Conservation (phyloP, 1,139 yeast genomes). For the Tardiomyces blankii region DNA sequence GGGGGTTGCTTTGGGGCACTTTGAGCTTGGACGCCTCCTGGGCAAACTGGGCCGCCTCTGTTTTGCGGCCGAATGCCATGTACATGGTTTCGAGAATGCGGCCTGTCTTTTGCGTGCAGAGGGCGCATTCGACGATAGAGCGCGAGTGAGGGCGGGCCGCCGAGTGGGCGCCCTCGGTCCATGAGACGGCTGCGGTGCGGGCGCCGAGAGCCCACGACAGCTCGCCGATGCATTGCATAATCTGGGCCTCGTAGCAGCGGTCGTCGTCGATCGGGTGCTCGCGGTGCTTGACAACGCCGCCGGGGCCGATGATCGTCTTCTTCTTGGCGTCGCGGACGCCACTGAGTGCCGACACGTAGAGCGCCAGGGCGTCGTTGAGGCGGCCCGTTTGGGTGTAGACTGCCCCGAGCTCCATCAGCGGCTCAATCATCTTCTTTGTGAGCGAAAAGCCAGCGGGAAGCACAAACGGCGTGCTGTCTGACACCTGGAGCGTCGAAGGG, state of each 20-base stretch:
- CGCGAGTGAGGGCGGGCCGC: conserved; percentile 24
- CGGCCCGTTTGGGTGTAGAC: conserved; percentile 17
- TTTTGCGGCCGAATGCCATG: conserved; percentile 22
- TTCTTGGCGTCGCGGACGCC: conserved; percentile 10
- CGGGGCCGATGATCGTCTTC: conserved; percentile 6
- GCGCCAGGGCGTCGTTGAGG: conserved; percentile 20
- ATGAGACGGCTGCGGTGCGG: conserved; percentile 43
- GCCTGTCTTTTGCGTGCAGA: conserved; percentile 30
- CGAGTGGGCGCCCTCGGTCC: conserved; percentile 47
- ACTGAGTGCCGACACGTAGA: conserved; percentile 22
- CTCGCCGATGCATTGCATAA: conserved; percentile 41
- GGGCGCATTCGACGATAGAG: conserved; percentile 29
- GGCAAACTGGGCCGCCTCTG: conserved; percentile 21
- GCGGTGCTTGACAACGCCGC: conserved; percentile 6
- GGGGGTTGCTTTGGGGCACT: neutral
- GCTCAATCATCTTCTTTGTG: neutral
- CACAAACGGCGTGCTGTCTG: neutral
- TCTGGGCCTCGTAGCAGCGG: conserved; percentile 4
- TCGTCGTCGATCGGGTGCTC: conserved; percentile 24
- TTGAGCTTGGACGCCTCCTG: neutral
- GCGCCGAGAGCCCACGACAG: conserved; percentile 51
- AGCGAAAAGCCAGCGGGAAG: neutral
- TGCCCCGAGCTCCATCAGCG: conserved; percentile 21
- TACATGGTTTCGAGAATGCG: conserved; percentile 32
- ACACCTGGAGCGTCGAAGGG: neutral